Base-by-base conservation (phyloP, 768 basidiomycete species). In the Bullera alba region DNA sequence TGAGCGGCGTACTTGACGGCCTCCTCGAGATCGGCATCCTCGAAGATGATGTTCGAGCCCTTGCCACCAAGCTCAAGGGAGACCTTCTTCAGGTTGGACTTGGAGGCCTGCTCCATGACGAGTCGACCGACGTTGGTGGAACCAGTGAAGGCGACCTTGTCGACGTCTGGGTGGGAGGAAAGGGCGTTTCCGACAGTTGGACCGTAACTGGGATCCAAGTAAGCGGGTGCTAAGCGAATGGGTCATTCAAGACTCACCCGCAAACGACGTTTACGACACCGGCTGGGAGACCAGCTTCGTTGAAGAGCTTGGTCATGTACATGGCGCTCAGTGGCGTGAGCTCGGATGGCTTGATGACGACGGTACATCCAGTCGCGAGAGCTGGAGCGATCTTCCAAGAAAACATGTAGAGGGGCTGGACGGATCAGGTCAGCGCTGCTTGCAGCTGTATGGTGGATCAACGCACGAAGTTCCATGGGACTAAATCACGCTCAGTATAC, bases 321-420 rank as follows among this genome's bases (percentile, higher is more conserved):
- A 64, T 21, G 37, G 65, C 67, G 46, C 64, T 62, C 35, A 69
- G 45, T 12, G 67, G 67, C 27, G 67, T 69, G 36, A 88, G 69
- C 72, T 92, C 89, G 14, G 86, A 90, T 2, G 91, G 88, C 72
- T 95, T 96, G 83, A 97, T 86, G 62, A 96, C 85, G 65, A 93
- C 84, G 21, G 87, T 88, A 74, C 89, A 92, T 29, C 92, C 90
- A 47, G 82, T 81, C 6, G 91, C 89, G 49, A 96, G 79, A 14
- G 91, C 89, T 7, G 90, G 92, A 8, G 86, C 90, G 39, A 93
- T 81, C 74, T 96, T 95, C 90, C 90, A 92, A 1, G 60, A 55
- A 51, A 61, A 65, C 67, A 70, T 72, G 49, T 39, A 48, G 27
- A 61, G 66, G 46, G 62, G 65, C 54, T 67, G 36, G 0, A 27